phyloP scores from a whole-genome alignment of 129 eudicot species.

The Daucus carota region DH1_v3.0 NC_030388.2:14459001-14459500 shows the following conservation, averaged over 20 bases:
- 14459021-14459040: not conserved
- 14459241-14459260: not conserved
- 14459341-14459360: slow-evolving; percentile 80
- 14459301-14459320: slow-evolving; percentile 8
- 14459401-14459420: slow-evolving; percentile 63
- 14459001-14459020: not conserved
- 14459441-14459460: not conserved
- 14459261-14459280: not conserved
- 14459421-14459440: not conserved
- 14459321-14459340: slow-evolving; percentile 82
- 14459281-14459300: slow-evolving; percentile 5
- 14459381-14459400: slow-evolving; percentile 71
- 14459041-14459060: not conserved
- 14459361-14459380: slow-evolving; percentile 68
- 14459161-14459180: slow-evolving; percentile 79
- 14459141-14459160: slow-evolving; percentile 46
- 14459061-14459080: not conserved
- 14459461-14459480: not conserved
- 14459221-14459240: not conserved
- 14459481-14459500: not conserved
- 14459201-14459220: slow-evolving; percentile 57
- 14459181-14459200: slow-evolving; percentile 89
- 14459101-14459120: not conserved
- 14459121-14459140: not conserved
- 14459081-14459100: not conserved